Evolutionary conservation across 768 basidiomycete genomes (phyloP), one percentile per base, ranked within the genome.

Genomic region (Aureoboletus auriporus): DNA sequence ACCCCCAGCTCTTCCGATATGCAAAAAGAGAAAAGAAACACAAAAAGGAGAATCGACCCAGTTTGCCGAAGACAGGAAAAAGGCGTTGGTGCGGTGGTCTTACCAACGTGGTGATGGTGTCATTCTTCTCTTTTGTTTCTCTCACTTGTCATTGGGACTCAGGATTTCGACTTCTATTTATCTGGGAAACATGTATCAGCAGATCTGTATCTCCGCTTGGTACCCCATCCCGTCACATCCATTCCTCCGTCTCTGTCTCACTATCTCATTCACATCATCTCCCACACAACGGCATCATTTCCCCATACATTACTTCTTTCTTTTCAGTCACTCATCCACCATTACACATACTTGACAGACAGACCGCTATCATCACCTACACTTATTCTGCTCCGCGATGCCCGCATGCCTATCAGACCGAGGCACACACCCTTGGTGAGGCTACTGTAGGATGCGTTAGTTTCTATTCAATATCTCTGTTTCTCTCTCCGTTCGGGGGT

Each of bases 91-190:
- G 49, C 20, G 53, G 50, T 52, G 34, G 45, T 51, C 51, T 55
- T 57, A 49, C 41, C 39, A 38, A 49, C 43, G 20, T 23, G 20
- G 20, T 23, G 20, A 23, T 23, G 20, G 20, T 48, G 42, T 54
- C 51, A 40, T 51, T 56, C 49, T 51, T 52, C 45, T 47, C 20
- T 50, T 36, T 38, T 50, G 28, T 50, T 42, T 57, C 44, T 64
- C 59, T 48, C 51, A 51, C 51, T 58, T 51, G 54, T 53, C 52
- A 61, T 47, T 23, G 56, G 66, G 64, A 61, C 56, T 61, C 55
- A 57, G 60, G 65, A 67, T 54, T 57, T 59, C 51, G 65, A 67
- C 53, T 57, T 59, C 51, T 68, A 66, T 66, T 68, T 66, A 66
- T 62, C 63, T 42, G 62, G 56, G 62, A 50, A 23, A 46, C 34